Conservation (phyloP, 441 rosid species). For the Populus tomentosa region DNA sequence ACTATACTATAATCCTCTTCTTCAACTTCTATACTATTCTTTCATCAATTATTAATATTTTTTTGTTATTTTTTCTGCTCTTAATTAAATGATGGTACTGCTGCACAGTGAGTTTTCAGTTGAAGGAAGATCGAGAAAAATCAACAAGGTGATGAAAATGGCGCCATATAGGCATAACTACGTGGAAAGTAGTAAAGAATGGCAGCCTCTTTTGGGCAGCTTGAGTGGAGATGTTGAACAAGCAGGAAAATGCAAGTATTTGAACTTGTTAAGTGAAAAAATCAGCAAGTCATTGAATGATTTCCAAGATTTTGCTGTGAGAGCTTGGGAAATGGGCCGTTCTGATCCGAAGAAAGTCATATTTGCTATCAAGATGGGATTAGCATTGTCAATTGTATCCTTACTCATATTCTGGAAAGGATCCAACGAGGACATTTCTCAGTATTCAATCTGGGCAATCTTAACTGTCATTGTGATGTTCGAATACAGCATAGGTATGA, state of each 20-base stretch:
- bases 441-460: constrained; percentile 39
- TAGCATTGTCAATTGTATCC: constrained; percentile 26
- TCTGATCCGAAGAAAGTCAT: constrained; percentile 30
- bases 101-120: neutral
- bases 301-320: constrained; percentile 15
- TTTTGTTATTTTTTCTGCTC: too few species aligned
- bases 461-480: constrained; percentile 35
- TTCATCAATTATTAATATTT: neutral
- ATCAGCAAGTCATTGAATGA: constrained; percentile 11
- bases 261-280: constrained; percentile 1
- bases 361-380: constrained; percentile 35
- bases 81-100: neutral
- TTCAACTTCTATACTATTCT: neutral
- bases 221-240: constrained; percentile 16
- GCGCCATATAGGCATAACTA: neutral
- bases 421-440: constrained; percentile 17
- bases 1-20: neutral
- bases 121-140: neutral
- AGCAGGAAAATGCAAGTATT: neutral
- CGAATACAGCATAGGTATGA: constrained; percentile 30
- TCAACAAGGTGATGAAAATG: constrained; percentile 2
- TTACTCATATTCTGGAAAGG: constrained; percentile 32
- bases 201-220: constrained; percentile 16
- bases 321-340: constrained; percentile 30
- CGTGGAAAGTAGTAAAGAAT: constrained; percentile 5